phyloP scores from a whole-genome alignment of 805 yeast genomes.

The Saccharomycopsis vini region DNA sequence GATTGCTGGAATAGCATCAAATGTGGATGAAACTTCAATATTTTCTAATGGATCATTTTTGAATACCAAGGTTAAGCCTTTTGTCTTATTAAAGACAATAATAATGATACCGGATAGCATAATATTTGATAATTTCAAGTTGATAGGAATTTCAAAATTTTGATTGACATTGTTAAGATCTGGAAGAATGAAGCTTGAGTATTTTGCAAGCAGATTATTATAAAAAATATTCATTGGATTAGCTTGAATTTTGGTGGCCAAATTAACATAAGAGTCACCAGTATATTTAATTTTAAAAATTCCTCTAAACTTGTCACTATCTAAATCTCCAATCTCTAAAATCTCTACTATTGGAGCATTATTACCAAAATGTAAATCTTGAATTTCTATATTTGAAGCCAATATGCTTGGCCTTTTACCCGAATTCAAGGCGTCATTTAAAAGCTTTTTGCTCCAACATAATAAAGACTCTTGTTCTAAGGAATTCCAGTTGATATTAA shows the following conservation, averaged over 20 bases:
- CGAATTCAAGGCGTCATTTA: constrained; percentile 65
- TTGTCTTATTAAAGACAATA: constrained; percentile 70
- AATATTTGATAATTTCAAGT: constrained; percentile 63
- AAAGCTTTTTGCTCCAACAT: constrained; percentile 51
- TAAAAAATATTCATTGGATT: constrained; percentile 67
- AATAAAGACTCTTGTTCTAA: constrained; percentile 57
- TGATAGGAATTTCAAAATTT: constrained; percentile 70
- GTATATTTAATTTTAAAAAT: constrained; percentile 68
- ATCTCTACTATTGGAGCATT: constrained; percentile 70
- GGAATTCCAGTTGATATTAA: constrained; percentile 69
- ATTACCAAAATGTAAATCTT: constrained; percentile 65
- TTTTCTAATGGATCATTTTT: constrained; percentile 82
- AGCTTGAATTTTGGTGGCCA: constrained; percentile 76
- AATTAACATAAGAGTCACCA: constrained; percentile 68
- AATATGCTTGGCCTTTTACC: constrained; percentile 64
- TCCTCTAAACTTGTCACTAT: constrained; percentile 67
- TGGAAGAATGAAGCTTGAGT: constrained; percentile 53
- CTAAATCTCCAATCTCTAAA: constrained; percentile 75
- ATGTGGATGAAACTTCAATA: constrained; percentile 77
- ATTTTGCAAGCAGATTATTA: constrained; percentile 27
- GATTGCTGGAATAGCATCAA: constrained; percentile 74
- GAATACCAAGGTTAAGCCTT: constrained; percentile 80
- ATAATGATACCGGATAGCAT: constrained; percentile 73
- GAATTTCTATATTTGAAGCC: constrained; percentile 58
- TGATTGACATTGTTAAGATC: constrained; percentile 55